Evolutionary conservation across 495 filamentous ascomycete species (phyloP).

Genomic region (Penicillium parvum): DNA sequence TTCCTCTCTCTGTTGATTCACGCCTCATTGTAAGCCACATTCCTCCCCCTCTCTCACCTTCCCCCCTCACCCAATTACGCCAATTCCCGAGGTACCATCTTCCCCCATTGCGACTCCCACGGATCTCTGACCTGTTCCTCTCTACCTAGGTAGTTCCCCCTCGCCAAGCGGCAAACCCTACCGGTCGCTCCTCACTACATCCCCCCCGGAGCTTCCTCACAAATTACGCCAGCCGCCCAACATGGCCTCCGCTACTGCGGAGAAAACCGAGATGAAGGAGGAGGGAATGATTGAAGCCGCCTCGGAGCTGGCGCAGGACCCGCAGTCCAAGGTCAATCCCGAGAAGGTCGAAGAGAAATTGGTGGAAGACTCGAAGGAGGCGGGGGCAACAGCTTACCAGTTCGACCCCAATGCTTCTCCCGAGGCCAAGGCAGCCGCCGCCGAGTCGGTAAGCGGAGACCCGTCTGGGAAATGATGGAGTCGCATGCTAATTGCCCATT

Average conservation of each 20-base stretch:
- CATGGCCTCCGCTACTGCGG: constrained; percentile 37
- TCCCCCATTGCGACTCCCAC: no score
- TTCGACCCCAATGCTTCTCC: constrained; percentile 84
- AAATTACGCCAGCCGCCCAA: constrained; percentile 14
- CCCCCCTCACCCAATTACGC: neutral
- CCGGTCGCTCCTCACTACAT: neutral
- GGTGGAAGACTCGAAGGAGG: constrained; percentile 68
- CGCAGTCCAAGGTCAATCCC: constrained; percentile 61
- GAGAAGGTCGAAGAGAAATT: constrained; percentile 66
- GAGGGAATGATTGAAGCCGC: constrained; percentile 67
- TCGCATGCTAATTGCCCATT: constrained; percentile 10
- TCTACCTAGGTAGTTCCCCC: no score
- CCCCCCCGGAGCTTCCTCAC: neutral
- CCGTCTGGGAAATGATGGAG: neutral
- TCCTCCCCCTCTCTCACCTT: constrained; percentile 6
- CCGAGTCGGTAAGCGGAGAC: constrained; percentile 66
- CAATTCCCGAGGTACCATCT: no score
- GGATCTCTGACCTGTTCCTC: no score
- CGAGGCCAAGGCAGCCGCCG: constrained; percentile 77
- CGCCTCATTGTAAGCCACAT: neutral
- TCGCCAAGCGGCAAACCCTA: no score
- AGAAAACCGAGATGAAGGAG: constrained; percentile 63
- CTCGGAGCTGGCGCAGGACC: constrained; percentile 55
- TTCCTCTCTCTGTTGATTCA: neutral
- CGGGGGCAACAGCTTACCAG: constrained; percentile 71